phyloP scores from a whole-genome alignment of 2,329 filamentous ascomycete genomes.

The Balansia obtecta region DNA sequence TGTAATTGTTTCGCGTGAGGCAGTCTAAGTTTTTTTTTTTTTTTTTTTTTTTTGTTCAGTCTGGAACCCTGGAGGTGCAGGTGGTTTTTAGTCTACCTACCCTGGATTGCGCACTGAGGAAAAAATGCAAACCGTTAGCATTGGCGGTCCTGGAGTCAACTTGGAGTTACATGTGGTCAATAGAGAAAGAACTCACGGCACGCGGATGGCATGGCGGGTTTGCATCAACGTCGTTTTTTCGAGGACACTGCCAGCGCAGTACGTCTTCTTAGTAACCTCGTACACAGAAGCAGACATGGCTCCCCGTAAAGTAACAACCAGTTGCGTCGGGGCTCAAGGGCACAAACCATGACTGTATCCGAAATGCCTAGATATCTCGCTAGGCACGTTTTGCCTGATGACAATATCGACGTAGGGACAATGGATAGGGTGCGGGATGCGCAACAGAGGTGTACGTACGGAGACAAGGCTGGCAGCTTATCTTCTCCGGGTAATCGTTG shows the following conservation, averaged over 20 bases:
- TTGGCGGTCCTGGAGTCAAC: background rate
- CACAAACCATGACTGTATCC: background rate
- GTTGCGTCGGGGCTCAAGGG: background rate
- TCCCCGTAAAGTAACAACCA: background rate
- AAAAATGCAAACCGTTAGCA: conserved; percentile 5
- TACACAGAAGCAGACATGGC: background rate
- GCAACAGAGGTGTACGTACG: too few species aligned
- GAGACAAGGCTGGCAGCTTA: too few species aligned
- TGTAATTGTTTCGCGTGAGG: conserved; percentile 69
- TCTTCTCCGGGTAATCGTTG: too few species aligned
- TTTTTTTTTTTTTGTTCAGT: too few species aligned
- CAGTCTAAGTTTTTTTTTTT: too few species aligned
- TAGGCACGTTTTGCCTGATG: background rate
- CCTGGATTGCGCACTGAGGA: conserved; percentile 82
- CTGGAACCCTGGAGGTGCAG: too few species aligned
- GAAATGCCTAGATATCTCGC: too few species aligned
- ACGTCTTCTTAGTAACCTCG: background rate
- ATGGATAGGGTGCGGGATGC: background rate
- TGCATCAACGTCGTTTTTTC: conserved; percentile 59
- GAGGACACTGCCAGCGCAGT: conserved; percentile 9
- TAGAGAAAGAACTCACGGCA: conserved; percentile 45
- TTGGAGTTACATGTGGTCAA: background rate
- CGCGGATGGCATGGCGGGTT: conserved; percentile 76
- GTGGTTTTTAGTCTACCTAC: too few species aligned
- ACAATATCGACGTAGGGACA: background rate